Evolutionary conservation across 768 basidiomycete species (phyloP), one percentile per base, ranked within the genome.

Genomic region (Suillus paluster): DNA sequence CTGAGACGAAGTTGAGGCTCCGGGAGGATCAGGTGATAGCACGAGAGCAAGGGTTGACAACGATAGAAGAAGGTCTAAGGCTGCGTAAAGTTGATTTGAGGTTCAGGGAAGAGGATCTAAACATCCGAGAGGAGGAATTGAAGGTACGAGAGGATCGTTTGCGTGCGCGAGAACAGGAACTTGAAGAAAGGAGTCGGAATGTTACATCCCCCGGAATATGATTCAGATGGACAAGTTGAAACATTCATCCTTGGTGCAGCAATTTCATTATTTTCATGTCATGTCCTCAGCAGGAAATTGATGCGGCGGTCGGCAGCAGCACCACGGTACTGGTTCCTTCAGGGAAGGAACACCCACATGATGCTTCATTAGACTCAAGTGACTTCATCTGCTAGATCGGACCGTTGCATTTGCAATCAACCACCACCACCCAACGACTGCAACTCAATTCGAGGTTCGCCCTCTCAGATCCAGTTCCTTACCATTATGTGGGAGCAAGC

Each of bases 131-230:
- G 19, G 49, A 36, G 6, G 50, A 58, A 14, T 15, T 58, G 57
- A 50, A 58, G 33, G 57, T 54, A 38, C 53, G 53, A 54, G 53
- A 38, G 36, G 34, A 54, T 25, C 53, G 23, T 23, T 54, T 54
- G 10, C 23, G 23, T 4, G 11, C 15, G 15, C 34, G 21, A 54
- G 53, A 54, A n/a, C 23, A 38, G 53, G 36, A 54, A 54, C 52
- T 54, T 5, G 52, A 54, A 38, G 53, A 54, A 54, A 54, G 34
- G 34, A 54, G 34, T 23, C 9, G n/a, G 4, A 21, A 10, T 4
- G 4, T 17, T n/a, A 19, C 48, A 27, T 19, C 27, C 15, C 30
- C 30, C 30, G 30, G 30, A 30, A 30, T 30, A 6, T 30, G 30
- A 3, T 30, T 6, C 4, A 30, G 30, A 30, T 3, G 30, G 30